These are phyloP conservation scores for Pseudognaphalium luteoalbum DNA, from an alignment of 129 eudicot genomes.

Conservation along the genomic window DNA sequence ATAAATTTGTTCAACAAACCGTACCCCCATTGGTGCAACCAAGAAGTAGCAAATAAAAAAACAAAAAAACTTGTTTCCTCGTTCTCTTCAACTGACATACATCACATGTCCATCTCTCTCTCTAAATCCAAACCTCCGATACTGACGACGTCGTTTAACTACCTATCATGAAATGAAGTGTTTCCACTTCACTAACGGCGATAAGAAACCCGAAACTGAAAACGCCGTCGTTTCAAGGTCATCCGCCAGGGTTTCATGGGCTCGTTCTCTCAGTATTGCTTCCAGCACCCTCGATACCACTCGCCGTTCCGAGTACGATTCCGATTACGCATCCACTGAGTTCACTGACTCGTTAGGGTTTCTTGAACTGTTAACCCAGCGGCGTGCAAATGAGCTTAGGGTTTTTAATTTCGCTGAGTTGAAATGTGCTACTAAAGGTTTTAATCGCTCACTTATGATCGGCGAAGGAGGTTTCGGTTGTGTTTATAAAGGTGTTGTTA, in stretches of 20 bases:
- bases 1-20: background rate
- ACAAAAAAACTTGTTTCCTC: background rate
- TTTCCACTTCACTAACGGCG: conserved; percentile 9
- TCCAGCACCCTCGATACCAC: background rate
- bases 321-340: background rate
- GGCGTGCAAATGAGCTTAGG: background rate
- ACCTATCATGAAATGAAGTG: conserved; percentile 14
- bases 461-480: conserved; percentile 18
- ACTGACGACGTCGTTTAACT: background rate
- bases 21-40: background rate
- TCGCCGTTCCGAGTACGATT: conserved; percentile 14
- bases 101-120: conserved; percentile 6
- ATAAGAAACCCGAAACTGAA: background rate
- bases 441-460: conserved; percentile 8
- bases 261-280: conserved; percentile 16
- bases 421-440: conserved; percentile 15
- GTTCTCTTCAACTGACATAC: background rate
- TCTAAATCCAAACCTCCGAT: background rate
- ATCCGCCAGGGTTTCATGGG: conserved; percentile 17
- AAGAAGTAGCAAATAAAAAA: background rate
- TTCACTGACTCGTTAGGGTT: conserved; percentile 2
- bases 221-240: background rate
- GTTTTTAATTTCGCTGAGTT: conserved; percentile 5
- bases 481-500: conserved; percentile 61
- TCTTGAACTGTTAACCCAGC: background rate